Evolutionary conservation across 2,329 filamentous ascomycete genomes (phyloP).

Genomic region (Clonostachys chloroleuca): DNA sequence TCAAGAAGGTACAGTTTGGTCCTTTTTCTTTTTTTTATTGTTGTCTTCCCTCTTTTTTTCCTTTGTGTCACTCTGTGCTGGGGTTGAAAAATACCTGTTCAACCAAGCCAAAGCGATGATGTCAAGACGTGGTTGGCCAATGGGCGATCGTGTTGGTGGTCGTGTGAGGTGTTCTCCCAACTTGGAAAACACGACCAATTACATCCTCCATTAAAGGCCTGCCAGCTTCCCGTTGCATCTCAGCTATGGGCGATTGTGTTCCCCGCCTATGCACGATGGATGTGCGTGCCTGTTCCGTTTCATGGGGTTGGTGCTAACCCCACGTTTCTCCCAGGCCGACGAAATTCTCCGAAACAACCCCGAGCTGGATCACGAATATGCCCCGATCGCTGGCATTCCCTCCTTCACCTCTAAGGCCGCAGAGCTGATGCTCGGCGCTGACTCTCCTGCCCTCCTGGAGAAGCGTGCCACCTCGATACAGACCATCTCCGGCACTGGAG

Average conservation of each 20-base stretch:
- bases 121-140: too few species aligned
- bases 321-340: conserved; percentile 64
- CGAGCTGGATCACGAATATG: conserved; percentile 95
- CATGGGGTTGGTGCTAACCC: conserved; percentile 11
- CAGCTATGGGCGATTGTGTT: too few species aligned
- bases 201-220: too few species aligned
- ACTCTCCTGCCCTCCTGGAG: conserved; percentile 78
- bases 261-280: too few species aligned
- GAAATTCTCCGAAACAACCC: conserved; percentile 85
- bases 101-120: too few species aligned
- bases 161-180: too few species aligned
- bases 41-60: too few species aligned
- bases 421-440: conserved; percentile 78
- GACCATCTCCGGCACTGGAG: conserved; percentile 96
- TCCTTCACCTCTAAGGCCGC: conserved; percentile 86
- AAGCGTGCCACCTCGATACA: conserved; percentile 80
- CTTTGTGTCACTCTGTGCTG: too few species aligned
- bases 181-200: too few species aligned
- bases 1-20: conserved; percentile 71
- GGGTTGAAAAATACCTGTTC: too few species aligned
- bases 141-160: too few species aligned
- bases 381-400: conserved; percentile 85
- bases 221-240: too few species aligned
- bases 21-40: background rate
- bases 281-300: background rate